phyloP scores from a whole-genome alignment of 2,329 filamentous ascomycete species.

The Penicillium sp. region DNA sequence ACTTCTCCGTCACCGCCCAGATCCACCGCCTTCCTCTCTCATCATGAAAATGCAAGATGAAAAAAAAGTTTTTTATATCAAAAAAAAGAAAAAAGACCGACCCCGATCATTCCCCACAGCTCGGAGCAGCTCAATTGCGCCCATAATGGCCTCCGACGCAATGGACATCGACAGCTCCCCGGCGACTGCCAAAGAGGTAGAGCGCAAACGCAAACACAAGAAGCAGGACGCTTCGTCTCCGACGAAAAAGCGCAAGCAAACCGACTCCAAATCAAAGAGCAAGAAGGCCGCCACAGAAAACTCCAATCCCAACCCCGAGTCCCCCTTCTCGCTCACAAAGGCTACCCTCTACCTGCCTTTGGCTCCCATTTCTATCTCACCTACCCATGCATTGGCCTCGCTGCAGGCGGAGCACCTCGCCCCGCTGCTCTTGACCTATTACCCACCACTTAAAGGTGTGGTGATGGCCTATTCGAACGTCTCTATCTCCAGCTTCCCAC shows the following conservation, averaged over 20 bases:
- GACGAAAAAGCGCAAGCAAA: constrained; percentile 45
- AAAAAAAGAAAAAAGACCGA: constrained; percentile 15
- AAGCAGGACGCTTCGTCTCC: constrained; percentile 45
- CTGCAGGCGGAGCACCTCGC: constrained; percentile 63
- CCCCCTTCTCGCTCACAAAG: constrained; percentile 77
- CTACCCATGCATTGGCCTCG: constrained; percentile 56
- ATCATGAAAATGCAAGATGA: constrained; percentile 22
- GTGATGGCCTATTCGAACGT: constrained; percentile 55
- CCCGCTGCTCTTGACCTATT: constrained; percentile 64
- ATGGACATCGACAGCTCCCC: constrained; percentile 41
- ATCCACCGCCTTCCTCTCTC: constrained; percentile 27
- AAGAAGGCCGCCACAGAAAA: constrained; percentile 26
- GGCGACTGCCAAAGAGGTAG: constrained; percentile 17
- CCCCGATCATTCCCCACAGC: constrained; percentile 12
- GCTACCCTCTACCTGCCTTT: constrained; percentile 71
- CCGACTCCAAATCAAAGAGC: constrained; percentile 20
- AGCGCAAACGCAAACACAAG: constrained; percentile 48
- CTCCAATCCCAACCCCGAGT: constrained; percentile 41
- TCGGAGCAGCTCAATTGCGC: constrained; percentile 24
- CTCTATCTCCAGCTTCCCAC: constrained; percentile 42
- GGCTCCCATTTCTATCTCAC: constrained; percentile 56
- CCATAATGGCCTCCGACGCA: constrained; percentile 39
- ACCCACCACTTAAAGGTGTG: constrained; percentile 59
- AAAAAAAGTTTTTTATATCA: constrained; percentile 32
- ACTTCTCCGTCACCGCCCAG: constrained; percentile 25